Percentiles rank a stretch among this genome's conserved stretches.
Conservation (phyloP, 2,329 filamentous ascomycete species). For the Dactylellina sp. region DNA sequence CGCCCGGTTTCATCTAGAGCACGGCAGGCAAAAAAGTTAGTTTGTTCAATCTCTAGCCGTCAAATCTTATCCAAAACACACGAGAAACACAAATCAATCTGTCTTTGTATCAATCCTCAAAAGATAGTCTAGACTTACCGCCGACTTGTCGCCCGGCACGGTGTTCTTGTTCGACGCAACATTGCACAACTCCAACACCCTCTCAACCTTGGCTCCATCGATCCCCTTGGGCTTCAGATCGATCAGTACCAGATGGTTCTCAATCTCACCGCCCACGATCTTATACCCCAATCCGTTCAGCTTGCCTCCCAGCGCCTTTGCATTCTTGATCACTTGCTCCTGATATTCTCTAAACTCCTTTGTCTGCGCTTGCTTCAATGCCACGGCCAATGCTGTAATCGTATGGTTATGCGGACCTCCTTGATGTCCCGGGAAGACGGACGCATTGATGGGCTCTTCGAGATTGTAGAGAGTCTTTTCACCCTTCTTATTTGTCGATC, state of each 20-base stretch:
- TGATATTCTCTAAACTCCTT: slow-evolving; percentile 95
- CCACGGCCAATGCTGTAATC: slow-evolving; percentile 93
- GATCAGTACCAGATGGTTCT: slow-evolving; percentile 94
- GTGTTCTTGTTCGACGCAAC: slow-evolving; percentile 99
- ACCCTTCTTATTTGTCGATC: slow-evolving; percentile 83
- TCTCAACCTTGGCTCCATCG: slow-evolving; percentile 89
- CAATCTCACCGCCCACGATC: slow-evolving; percentile 91
- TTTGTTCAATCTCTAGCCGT: background rate
- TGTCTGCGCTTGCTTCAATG: slow-evolving; percentile 89
- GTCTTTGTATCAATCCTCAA: too few relatives aligned
- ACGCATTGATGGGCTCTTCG: slow-evolving; percentile 91
- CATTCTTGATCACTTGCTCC: slow-evolving; percentile 87
- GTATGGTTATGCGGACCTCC: slow-evolving; percentile 99
- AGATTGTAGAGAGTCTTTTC: slow-evolving; percentile 84
- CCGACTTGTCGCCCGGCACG: slow-evolving; percentile 92
- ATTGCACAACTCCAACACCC: slow-evolving; percentile 88
- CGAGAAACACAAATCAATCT: too few relatives aligned
- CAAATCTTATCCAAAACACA: background rate
- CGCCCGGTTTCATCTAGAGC: slow-evolving; percentile 78
- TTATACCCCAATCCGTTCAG: slow-evolving; percentile 84
- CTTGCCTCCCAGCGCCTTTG: slow-evolving; percentile 85
- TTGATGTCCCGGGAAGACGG: slow-evolving; percentile 97
- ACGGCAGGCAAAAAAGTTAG: slow-evolving; percentile 15
- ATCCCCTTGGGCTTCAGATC: slow-evolving; percentile 90
- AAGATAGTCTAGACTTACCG: slow-evolving; percentile 65